Conservation (phyloP, 2,329 filamentous ascomycete species). For the Ophiostoma sp. region DNA sequence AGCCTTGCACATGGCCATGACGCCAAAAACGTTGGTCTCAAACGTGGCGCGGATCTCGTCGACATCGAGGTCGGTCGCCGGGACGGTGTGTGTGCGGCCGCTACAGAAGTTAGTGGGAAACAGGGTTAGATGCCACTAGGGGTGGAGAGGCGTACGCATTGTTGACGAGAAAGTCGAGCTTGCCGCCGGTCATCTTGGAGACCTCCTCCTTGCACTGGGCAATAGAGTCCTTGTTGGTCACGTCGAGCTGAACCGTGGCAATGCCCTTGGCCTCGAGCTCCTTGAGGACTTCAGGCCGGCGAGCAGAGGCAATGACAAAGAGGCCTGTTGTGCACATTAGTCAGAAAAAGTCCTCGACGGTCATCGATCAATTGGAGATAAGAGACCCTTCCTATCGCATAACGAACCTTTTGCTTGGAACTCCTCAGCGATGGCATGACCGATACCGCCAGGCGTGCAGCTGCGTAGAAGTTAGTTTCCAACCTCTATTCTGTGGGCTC, state of each 20-base stretch:
- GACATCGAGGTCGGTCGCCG: slow-evolving; percentile 53
- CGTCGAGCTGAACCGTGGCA: slow-evolving; percentile 53
- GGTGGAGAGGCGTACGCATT: slow-evolving; percentile 49
- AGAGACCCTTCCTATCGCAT: background rate
- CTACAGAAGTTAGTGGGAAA: slow-evolving; percentile 35
- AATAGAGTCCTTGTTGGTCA: slow-evolving; percentile 55
- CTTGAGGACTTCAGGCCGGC: slow-evolving; percentile 49
- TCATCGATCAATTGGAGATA: background rate
- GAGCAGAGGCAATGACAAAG: slow-evolving; percentile 59
- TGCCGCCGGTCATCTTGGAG: slow-evolving; percentile 50
- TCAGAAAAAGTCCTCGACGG: background rate
- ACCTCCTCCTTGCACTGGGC: slow-evolving; percentile 50
- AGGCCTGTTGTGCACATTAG: slow-evolving; percentile 40
- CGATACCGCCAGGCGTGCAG: slow-evolving; percentile 60
- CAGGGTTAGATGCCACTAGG: slow-evolving; percentile 26
- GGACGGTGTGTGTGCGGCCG: slow-evolving; percentile 53
- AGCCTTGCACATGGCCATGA: slow-evolving; percentile 56
- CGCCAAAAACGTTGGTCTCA: slow-evolving; percentile 59
- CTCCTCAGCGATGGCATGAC: slow-evolving; percentile 53
- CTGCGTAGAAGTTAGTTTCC: slow-evolving; percentile 37
- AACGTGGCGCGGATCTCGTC: slow-evolving; percentile 55
- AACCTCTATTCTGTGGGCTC: background rate
- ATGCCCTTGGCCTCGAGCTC: slow-evolving; percentile 50
- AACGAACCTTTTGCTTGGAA: slow-evolving; percentile 52
- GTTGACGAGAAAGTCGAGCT: slow-evolving; percentile 60